These are phyloP conservation scores for Colletotrichum somersetense DNA, from an alignment of 2,329 filamentous ascomycete genomes.

Conservation along the genomic window DNA sequence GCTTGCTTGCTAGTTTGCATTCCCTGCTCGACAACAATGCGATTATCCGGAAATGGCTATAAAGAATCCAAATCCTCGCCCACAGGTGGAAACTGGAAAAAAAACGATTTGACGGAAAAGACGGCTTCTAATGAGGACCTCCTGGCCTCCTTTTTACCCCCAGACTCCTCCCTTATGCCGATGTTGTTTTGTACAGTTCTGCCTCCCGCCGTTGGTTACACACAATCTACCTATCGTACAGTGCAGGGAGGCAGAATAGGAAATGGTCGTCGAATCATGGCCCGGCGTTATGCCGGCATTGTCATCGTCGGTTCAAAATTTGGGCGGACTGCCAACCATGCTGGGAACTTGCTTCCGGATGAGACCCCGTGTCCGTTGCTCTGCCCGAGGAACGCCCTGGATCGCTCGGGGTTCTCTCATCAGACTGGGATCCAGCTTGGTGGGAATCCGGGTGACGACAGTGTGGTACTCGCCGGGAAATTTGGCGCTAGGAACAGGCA, in stretches of 20 bases:
- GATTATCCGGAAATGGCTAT: conserved; percentile 40
- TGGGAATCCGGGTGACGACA: conserved; percentile 76
- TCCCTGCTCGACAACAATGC: conserved; percentile 36
- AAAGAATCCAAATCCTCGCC: conserved; percentile 36
- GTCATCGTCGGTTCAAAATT: conserved; percentile 22
- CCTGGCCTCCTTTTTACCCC: conserved; percentile 36
- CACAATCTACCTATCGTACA: conserved; percentile 41
- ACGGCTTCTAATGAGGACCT: conserved; percentile 32
- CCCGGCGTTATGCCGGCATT: conserved; percentile 13
- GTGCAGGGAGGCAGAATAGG: conserved; percentile 29
- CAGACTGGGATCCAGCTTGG: conserved; percentile 84
- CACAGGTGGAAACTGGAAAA: conserved; percentile 22
- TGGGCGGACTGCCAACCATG: conserved; percentile 59
- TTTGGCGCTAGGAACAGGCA: conserved; percentile 70
- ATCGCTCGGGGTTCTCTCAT: conserved; percentile 95
- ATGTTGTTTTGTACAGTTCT: conserved; percentile 39
- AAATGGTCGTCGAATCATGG: conserved; percentile 38
- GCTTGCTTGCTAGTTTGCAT: conserved; percentile 31
- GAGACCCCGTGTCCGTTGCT: conserved; percentile 64
- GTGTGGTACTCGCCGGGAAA: conserved; percentile 73
- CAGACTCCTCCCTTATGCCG: conserved; percentile 38
- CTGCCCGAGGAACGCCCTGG: conserved; percentile 82
- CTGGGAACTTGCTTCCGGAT: conserved; percentile 68
- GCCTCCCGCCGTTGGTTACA: conserved; percentile 40
- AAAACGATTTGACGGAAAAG: conserved; percentile 17